Conservation (phyloP, 768 basidiomycete species). For the Lentinula sp. region DNA sequence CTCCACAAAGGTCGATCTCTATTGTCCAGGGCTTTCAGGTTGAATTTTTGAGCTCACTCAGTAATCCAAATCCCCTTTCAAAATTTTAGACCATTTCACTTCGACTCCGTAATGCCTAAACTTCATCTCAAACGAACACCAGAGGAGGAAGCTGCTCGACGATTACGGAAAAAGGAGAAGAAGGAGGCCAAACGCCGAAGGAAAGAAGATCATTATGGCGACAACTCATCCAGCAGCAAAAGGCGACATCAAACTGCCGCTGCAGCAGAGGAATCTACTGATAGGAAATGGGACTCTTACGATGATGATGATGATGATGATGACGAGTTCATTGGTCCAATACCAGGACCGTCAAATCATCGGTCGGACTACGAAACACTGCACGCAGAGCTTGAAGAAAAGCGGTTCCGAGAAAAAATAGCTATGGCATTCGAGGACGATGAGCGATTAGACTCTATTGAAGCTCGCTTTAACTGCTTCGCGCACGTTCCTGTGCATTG, state of each 20-base stretch:
- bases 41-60: too few relatives aligned
- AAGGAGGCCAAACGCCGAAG: conserved; percentile 26
- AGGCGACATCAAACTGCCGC: conserved; percentile 15
- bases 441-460: conserved; percentile 55
- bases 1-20: too few relatives aligned
- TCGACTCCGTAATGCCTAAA: conserved; percentile 21
- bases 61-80: too few relatives aligned
- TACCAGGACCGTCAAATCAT: conserved; percentile 10
- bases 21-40: too few relatives aligned
- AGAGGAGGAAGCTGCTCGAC: conserved; percentile 46
- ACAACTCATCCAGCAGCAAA: conserved; percentile 17
- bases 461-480: conserved; percentile 61
- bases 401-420: conserved; percentile 66
- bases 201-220: conserved; percentile 13
- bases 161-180: conserved; percentile 30
- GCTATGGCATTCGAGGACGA: conserved; percentile 70
- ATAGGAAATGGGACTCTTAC: conserved; percentile 38
- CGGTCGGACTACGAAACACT: conserved; percentile 43
- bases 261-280: neutral
- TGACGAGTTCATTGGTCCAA: conserved; percentile 10
- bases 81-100: neutral
- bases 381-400: conserved; percentile 53
- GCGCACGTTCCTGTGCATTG: conserved; percentile 54
- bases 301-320: conserved; percentile 37
- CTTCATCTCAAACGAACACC: conserved; percentile 60